Percentiles rank a stretch among this genome's conserved stretches.
Conservation (phyloP, 2,329 filamentous ascomycete species). For the Alternaria sp. region DNA sequence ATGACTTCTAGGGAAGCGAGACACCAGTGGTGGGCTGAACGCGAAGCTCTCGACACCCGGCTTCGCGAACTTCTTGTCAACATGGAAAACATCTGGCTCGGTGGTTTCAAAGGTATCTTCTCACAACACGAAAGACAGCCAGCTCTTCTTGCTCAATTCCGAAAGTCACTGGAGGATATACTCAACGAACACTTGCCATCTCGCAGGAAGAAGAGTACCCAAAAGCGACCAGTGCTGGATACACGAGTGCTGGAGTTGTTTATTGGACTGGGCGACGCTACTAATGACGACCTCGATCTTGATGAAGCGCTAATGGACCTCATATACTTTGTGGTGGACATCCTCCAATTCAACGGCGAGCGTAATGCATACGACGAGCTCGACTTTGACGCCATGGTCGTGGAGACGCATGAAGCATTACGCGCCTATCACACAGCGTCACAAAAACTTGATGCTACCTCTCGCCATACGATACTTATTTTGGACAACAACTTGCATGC, state of each 20-base stretch:
- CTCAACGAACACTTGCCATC: slow-evolving; percentile 89
- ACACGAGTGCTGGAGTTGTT: slow-evolving; percentile 84
- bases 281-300: slow-evolving; percentile 73
- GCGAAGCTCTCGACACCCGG: slow-evolving; percentile 79
- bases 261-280: slow-evolving; percentile 80
- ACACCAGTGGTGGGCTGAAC: slow-evolving; percentile 87
- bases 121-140: slow-evolving; percentile 73
- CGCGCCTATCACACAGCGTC: slow-evolving; percentile 74
- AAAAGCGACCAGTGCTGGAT: slow-evolving; percentile 64
- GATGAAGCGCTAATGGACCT: slow-evolving; percentile 92
- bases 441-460: slow-evolving; percentile 47
- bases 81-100: slow-evolving; percentile 93
- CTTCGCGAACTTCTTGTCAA: slow-evolving; percentile 81
- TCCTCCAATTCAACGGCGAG: slow-evolving; percentile 96
- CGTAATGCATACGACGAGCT: slow-evolving; percentile 97
- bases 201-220: slow-evolving; percentile 68
- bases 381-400: slow-evolving; percentile 89
- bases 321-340: slow-evolving; percentile 95
- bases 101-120: slow-evolving; percentile 94
- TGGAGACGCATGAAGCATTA: slow-evolving; percentile 87
- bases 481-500: slow-evolving; percentile 89
- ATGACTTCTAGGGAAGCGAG: slow-evolving; percentile 79
- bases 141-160: slow-evolving; percentile 76
- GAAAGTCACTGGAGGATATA: slow-evolving; percentile 78
- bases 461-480: slow-evolving; percentile 82